phyloP scores from a whole-genome alignment of 106 monocot genomes.

The Hemerocallis citrina region DNA sequence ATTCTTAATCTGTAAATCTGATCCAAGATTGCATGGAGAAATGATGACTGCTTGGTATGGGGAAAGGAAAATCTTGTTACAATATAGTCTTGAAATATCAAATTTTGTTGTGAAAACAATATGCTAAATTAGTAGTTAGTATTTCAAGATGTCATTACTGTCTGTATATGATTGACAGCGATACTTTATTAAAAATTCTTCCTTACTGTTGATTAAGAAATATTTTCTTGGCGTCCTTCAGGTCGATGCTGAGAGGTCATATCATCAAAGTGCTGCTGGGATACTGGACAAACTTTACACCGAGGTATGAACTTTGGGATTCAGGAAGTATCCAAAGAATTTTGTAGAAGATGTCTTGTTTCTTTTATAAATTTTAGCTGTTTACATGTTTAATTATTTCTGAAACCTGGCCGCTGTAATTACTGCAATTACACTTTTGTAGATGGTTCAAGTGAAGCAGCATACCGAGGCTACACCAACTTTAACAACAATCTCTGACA shows the following conservation, averaged over 20 bases:
- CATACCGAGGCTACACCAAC: slow-evolving; percentile 18
- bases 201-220: not conserved
- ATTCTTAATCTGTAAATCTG: too few relatives aligned
- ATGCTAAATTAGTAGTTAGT: too few relatives aligned
- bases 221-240: slow-evolving; percentile 15
- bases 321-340: not conserved
- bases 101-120: too few relatives aligned
- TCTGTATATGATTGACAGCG: not conserved
- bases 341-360: not conserved
- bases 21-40: too few relatives aligned
- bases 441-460: slow-evolving; percentile 66
- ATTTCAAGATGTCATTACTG: too few relatives aligned
- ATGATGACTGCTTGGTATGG: too few relatives aligned
- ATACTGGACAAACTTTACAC: slow-evolving; percentile 70
- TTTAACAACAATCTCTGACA: slow-evolving; percentile 11
- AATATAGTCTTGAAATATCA: too few relatives aligned
- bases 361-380: not conserved
- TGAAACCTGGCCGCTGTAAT: not conserved
- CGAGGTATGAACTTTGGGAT: slow-evolving; percentile 33
- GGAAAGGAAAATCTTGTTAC: too few relatives aligned
- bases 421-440: too few relatives aligned
- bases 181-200: too few relatives aligned
- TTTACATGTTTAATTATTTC: not conserved
- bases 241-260: slow-evolving; percentile 91
- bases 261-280: slow-evolving; percentile 64